Evolutionary conservation across 352 stramenopile genomes (phyloP), one percentile per base, ranked within the genome.

Genomic region (Globisporangium uncinulatum): DNA sequence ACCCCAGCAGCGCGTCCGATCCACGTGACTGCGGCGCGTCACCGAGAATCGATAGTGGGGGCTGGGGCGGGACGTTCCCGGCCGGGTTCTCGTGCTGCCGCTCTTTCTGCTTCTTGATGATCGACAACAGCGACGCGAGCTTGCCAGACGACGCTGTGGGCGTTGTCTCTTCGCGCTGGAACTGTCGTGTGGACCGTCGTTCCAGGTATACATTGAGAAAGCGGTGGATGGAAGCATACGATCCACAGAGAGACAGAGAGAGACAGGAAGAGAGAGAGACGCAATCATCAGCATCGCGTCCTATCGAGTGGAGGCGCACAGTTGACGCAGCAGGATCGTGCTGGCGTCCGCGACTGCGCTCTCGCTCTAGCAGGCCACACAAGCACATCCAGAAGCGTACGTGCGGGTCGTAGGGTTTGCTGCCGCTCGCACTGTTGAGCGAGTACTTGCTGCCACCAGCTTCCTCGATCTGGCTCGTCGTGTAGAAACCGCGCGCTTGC

Each of bases 91-190:
- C 57, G 29, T 79, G 61, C 17, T 74, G 68, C 36, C 76, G 58
- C 39, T 85, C 79, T 44, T 91, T 91, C 52, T 88, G 82, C 49
- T 91, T 86, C 67, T 93, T 93, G 61, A 93, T 78, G 41, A 92
- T 89, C 10, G 80, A 90, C 36, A 94, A 54, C 44, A 94, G 62
- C 37, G 82, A 92, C 8, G 84, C 79, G 29, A 94, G 58, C 24
- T 87, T 86, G 37, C 77, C 76, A 7, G 73, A 53, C 4, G 73
- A 84, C 0, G 73, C 57, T 21, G 64, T 74, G 6, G 73, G 62
- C 21, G 75, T 76, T 4, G 62, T 51, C 57, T 77, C 76, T 49
- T 55, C 43, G 8, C 43, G 51, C 15, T 55, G 43, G 5, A 41
- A 34, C 70, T 57, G 24, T 29, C 24, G 24, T 29, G 24, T 4